Base-by-base conservation (phyloP, 176 grass and related monocot species). In the Triticum timopheevii region DNA sequence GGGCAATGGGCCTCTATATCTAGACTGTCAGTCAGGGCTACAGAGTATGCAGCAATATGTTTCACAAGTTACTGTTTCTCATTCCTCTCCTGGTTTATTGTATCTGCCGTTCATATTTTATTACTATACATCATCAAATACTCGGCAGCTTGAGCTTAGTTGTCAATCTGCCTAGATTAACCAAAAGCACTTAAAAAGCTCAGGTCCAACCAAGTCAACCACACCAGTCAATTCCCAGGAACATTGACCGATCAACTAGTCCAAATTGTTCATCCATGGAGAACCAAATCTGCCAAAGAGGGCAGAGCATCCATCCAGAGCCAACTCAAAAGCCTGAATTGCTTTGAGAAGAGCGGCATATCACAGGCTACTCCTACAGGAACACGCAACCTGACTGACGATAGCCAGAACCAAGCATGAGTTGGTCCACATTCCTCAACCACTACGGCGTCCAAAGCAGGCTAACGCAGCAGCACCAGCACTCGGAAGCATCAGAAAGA, bases 301-400 rank as follows among this genome's bases (percentile, higher is more conserved):
- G 56, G 20, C 33, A 87, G 17, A 56, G 28, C 19, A 3, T 9
- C 28, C 69, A 90, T 82, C 30, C 28, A 24, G 19, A 73, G 54
- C 52, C 31, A 65, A 72, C 5, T 31, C 13, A 45, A 13, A 66
- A 44, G 15, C 23, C 65, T 16, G 1, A 83, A 67, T 36, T 76
- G 82, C 40, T 84, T 74, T 6, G 39, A 49, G 82, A 22, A 84
- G 58, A 76, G 22, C 61, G 38, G 59, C 83, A 85, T 85, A 50
- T 23, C 49, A 13, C 16, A 12, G 40, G 74, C 24, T 75, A 63
- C 64, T 75, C 17, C 59, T 65, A 65, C 17, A 76, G 19, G 9
- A 39, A 86, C 24, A 12, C 59, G 12, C 47, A 39, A 11, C 10
- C 52, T 15, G 13, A 10, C 75, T 2, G 69, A 69, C 11, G 44